Percentiles rank a stretch among this genome's conserved stretches.
These are phyloP conservation scores for Ploettnerulaceae sp. DNA, from an alignment of 2,329 filamentous ascomycete genomes.

Conservation along the genomic window DNA sequence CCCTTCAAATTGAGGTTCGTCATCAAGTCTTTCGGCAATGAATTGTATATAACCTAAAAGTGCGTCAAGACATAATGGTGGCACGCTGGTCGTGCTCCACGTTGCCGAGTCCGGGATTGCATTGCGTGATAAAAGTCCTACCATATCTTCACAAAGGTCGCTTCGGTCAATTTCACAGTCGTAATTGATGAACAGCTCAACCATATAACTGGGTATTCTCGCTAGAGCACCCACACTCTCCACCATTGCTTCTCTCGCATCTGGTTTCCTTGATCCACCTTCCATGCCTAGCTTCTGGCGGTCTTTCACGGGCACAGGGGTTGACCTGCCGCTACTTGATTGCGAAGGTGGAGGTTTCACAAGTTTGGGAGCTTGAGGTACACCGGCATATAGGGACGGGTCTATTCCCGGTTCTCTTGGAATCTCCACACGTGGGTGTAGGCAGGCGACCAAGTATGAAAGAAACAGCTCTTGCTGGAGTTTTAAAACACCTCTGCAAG, in stretches of 20 bases:
- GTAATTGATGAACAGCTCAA: conserved; percentile 95
- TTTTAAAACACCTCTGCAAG: conserved; percentile 85
- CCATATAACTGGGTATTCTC: conserved; percentile 90
- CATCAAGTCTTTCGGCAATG: conserved; percentile 78
- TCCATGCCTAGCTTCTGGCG: conserved; percentile 89
- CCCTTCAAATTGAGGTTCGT: conserved; percentile 58
- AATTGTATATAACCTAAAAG: conserved; percentile 88
- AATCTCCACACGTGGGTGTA: conserved; percentile 92
- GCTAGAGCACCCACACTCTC: conserved; percentile 90
- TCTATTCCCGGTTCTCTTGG: conserved; percentile 87
- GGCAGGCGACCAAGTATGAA: conserved; percentile 87
- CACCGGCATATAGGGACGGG: conserved; percentile 84
- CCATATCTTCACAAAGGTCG: conserved; percentile 92
- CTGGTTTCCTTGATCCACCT: conserved; percentile 85
- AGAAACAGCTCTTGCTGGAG: conserved; percentile 94
- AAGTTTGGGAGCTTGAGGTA: conserved; percentile 84
- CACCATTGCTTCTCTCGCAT: conserved; percentile 96
- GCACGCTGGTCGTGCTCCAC: conserved; percentile 98
- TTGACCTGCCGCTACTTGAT: conserved; percentile 72
- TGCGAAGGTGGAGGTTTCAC: conserved; percentile 75
- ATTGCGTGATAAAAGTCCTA: conserved; percentile 87
- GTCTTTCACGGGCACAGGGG: conserved; percentile 87
- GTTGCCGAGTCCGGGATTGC: conserved; percentile 95
- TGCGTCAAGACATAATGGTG: conserved; percentile 88
- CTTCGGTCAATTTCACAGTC: conserved; percentile 90